phyloP scores from a whole-genome alignment of 2,329 filamentous ascomycete species.

The Huntiella omanensis region DNA sequence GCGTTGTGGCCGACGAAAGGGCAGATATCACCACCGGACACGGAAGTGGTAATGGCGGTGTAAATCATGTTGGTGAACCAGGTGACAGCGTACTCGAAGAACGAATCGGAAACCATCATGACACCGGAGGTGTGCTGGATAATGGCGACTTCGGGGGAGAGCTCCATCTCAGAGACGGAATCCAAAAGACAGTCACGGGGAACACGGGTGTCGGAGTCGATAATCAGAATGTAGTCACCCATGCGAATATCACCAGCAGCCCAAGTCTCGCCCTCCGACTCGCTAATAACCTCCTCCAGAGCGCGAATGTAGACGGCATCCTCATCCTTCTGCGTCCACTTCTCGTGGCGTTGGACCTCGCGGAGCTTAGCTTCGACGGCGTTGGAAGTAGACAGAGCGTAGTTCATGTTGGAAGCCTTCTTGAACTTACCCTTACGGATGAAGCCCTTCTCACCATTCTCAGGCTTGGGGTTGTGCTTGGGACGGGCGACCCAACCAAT shows the following conservation, averaged over 20 bases:
- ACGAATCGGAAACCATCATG: slow-evolving; percentile 55
- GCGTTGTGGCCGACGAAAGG: slow-evolving; percentile 67
- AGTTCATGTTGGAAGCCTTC: slow-evolving; percentile 53
- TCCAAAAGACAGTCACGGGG: slow-evolving; percentile 49
- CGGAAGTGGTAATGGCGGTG: slow-evolving; percentile 50
- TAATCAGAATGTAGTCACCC: slow-evolving; percentile 44
- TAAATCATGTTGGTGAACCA: slow-evolving; percentile 69
- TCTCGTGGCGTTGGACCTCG: slow-evolving; percentile 24
- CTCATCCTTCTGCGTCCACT: slow-evolving; percentile 25
- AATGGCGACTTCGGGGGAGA: slow-evolving; percentile 50
- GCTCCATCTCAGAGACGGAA: slow-evolving; percentile 52
- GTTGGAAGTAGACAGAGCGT: slow-evolving; percentile 39
- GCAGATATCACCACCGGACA: slow-evolving; percentile 52
- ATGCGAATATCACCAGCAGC: slow-evolving; percentile 41
- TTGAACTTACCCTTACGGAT: slow-evolving; percentile 42
- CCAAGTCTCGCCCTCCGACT: slow-evolving; percentile 32
- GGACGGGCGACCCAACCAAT: slow-evolving; percentile 38
- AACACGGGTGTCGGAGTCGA: slow-evolving; percentile 52
- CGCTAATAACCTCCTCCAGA: slow-evolving; percentile 30
- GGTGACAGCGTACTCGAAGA: slow-evolving; percentile 55
- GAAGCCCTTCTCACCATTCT: slow-evolving; percentile 26
- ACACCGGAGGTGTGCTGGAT: slow-evolving; percentile 56
- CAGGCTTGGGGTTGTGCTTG: slow-evolving; percentile 30
- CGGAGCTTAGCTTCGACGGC: slow-evolving; percentile 42
- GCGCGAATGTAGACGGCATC: slow-evolving; percentile 29